These are phyloP conservation scores for Nicotiana benthamiana DNA, from an alignment of 257 asterid species.

Conservation along the genomic window DNA sequence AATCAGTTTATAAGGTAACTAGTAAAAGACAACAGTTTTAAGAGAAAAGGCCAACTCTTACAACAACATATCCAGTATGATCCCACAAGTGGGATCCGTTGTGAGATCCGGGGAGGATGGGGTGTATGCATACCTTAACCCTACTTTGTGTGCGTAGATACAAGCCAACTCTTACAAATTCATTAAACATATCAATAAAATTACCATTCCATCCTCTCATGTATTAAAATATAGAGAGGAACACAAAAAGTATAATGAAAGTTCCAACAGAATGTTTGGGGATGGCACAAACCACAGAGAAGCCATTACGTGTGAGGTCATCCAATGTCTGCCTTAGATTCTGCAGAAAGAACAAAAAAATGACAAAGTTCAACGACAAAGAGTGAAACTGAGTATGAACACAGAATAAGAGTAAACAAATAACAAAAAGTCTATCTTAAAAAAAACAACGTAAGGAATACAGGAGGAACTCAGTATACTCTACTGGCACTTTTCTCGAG, in stretches of 20 bases:
- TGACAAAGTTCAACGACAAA: not conserved
- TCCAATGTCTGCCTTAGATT: conserved; percentile 93
- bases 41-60: not conserved
- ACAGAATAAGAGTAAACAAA: not conserved
- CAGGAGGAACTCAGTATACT: not conserved
- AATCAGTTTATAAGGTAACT: not conserved
- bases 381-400: not conserved
- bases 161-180: not conserved
- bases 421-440: not conserved
- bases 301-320: conserved; percentile 88
- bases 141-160: too few species aligned
- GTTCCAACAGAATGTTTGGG: conserved; percentile 10
- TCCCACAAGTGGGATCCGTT: too few species aligned
- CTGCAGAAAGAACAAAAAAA: conserved; percentile 35
- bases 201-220: not conserved
- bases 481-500: not conserved
- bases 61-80: not conserved
- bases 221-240: not conserved
- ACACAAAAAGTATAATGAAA: not conserved
- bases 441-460: not conserved
- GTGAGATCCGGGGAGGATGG: too few species aligned
- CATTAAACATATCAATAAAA: not conserved
- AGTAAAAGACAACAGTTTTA: not conserved
- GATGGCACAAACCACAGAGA: conserved; percentile 80
- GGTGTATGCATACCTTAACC: too few species aligned